Conservation (phyloP, 495 filamentous ascomycete species). For the Pyrenopolyporus hunteri region DNA sequence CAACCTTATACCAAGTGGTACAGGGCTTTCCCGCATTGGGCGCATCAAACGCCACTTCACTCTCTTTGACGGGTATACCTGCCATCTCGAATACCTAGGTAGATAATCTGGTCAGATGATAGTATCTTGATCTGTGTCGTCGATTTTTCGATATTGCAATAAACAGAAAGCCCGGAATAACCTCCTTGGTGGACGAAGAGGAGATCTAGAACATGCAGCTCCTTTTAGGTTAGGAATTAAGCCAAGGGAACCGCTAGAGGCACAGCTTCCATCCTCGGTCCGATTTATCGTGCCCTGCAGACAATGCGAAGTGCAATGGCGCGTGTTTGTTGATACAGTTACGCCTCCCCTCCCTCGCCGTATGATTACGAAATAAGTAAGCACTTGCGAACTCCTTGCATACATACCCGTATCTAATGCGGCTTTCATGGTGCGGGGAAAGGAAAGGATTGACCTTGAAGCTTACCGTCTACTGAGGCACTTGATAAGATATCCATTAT, state of each 20-base stretch:
- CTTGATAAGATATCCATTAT: no score
- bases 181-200: background rate
- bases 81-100: conserved; percentile 12
- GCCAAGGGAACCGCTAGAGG: background rate
- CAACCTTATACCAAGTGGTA: conserved; percentile 55
- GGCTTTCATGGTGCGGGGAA: background rate
- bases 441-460: no score
- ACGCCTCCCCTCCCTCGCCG: background rate
- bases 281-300: background rate
- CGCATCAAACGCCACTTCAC: conserved; percentile 44
- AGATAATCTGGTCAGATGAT: background rate
- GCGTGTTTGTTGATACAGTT: background rate
- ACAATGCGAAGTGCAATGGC: background rate
- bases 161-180: background rate
- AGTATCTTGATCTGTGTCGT: background rate
- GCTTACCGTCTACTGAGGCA: no score
- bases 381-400: background rate
- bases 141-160: background rate
- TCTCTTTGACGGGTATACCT: conserved; percentile 22
- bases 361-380: background rate
- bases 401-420: background rate
- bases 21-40: conserved; percentile 47
- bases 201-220: background rate
- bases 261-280: background rate
- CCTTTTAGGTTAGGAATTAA: background rate